Evolutionary conservation across 805 yeast species (phyloP), one percentile per base, ranked within the genome.

Genomic region (Pichia deserticola): DNA sequence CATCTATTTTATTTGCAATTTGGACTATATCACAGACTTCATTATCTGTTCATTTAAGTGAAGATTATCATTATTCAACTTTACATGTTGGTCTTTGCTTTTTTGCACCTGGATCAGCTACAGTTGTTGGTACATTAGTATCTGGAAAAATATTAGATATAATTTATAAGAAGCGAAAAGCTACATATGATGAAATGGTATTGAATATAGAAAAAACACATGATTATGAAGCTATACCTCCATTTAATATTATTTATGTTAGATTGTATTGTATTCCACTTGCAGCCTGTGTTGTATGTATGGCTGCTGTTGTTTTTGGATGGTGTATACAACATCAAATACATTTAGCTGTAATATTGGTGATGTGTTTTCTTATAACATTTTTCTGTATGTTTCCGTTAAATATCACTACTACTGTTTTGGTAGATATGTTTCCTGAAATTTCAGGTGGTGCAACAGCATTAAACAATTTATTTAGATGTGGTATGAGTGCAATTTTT

Each of bases 361-460:
- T 86, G 1, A 68, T 78, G 51, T 71, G 83, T 6, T 81, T 79
- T 42, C 61, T 83, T 47, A 71, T 79, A 2, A 80, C 90, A 7
- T 64, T 74, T 52, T 74, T 82, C n/a, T 71, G 82, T 5, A 75
- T 83, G 55, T 77, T 79, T 45, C 76, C 81, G 40, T 59, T 84
- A 38, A 74, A 84, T 13, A 73, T 78, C 35, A 72, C 81, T 3
- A 75, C 82, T 0, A 86, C 93, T 0, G 65, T 89, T 39, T 62
- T 87, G 49, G 85, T 88, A n/a, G 96, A 89, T 60, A 61, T 88
- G 50, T 82, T 75, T 54, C 95, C 96, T 0, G 64, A 73, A 4
- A 75, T 76, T 43, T 75, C 89, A 0, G 86, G 95, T 0, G 78
- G 92, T 4, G 84, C 90, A 5, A 76, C 88, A 0, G 84, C 93